Base-by-base conservation (phyloP, 2,329 filamentous ascomycete species). In the Cladosporium sp. region DNA sequence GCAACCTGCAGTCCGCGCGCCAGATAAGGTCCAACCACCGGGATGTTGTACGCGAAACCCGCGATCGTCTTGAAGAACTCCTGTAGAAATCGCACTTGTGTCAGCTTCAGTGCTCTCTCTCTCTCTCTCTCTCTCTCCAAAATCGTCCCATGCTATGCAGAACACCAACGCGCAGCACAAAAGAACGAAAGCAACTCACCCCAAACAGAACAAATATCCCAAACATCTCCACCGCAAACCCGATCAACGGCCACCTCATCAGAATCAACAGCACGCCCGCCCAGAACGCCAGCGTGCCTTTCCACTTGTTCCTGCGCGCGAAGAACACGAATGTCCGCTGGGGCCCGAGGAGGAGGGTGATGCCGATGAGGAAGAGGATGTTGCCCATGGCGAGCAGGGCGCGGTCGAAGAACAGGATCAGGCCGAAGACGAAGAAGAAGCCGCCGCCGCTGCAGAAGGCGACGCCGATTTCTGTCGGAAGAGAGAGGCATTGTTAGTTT, bases 351-450 rank as follows among this genome's bases (percentile, higher is more conserved):
- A 98, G 96, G 67, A 98, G 90, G 34, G 93, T 96, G 30, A 99
- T 88, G 78, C 95, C 95, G 82, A 97, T 92, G 64, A 99, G 88
- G 85, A 99, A 98, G 78, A 99, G 92, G 79, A 99, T 96, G 77
- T 98, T 98, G 82, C 95, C 95, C 95, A 98, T 98, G 72, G 94
- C 94, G 65, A 99, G 88, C 92, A 98, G 93, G 75, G 95, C 92
- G 71, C 95, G 88, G 81, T 99, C 95, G 83, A 99, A 99, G 83
- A 99, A 98, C 81, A 99, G 87, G 80, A 99, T 86, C 11, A 99
- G 92, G 68, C 95, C 95, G 76, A 92, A 92, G 77, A 97, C 87
- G 66, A 99, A 87, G 85, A 99, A 99, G 84, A 98, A 90, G 71
- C 73, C 90, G 97, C 93, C 94, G 76, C 93, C 94, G 76, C 92